Evolutionary conservation across 495 filamentous ascomycete genomes (phyloP), one percentile per base, ranked within the genome.

Genomic region (Aspergillus sclerotiicarbonarius): DNA sequence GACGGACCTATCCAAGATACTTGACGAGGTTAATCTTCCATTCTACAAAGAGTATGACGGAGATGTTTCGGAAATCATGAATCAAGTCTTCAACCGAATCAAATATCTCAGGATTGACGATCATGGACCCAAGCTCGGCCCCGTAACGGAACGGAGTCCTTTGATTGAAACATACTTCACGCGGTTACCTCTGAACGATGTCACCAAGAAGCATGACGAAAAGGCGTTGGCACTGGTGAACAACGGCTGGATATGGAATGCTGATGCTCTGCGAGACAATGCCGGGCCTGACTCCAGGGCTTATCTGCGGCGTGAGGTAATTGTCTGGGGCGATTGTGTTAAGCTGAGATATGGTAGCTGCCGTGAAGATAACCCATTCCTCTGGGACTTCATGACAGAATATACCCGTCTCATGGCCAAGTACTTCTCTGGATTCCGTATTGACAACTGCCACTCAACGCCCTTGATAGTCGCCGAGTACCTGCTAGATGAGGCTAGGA

Each of bases 191-290:
- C 67, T 80, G 31, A 96, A 96, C 59, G 84, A 88, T 6, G 80
- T 78, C 30, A 96, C 95, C 0, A 81, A 82, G 59, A 87, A 90
- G 69, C 87, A 96, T 65, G 84, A 85, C 44, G 77, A 84, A 2
- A 89, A 89, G 56, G 85, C 89, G 48, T 75, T 98, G 33, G 90
- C 90, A 4, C 73, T 99, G 16, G 92, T 87, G 31, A 97, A 96
- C 73, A 99, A 99, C 67, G 95, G 95, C 56, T 99, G 95, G 95
- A 91, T 98, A 18, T 99, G 95, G 95, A 91, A 90, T 60, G 92
- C 94, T 13, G 91, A 96, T 67, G 92, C 91, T 0, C 82, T 98
- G 73, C 84, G 88, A 21, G 95, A 99, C 71, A 93, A 96, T 68
- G 95, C 95, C 16, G 95, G 95, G 0, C 87, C 90, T 0, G 71